phyloP scores from a whole-genome alignment of 2,329 filamentous ascomycete species.

The Penicillium glabrum region DNA sequence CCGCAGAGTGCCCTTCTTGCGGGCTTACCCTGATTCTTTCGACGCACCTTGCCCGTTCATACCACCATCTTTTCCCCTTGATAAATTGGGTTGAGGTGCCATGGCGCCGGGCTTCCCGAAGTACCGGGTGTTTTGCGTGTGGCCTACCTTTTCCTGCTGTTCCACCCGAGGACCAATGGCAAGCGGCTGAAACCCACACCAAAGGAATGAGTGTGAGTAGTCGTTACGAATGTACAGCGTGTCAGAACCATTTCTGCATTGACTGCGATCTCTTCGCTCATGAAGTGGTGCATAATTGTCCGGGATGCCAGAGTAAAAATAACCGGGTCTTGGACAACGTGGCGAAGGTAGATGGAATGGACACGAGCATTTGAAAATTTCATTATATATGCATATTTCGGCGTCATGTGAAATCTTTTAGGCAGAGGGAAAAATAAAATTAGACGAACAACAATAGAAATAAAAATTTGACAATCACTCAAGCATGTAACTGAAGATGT shows the following conservation, averaged over 20 bases:
- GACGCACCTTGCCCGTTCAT: conserved; percentile 88
- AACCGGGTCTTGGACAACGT: conserved; percentile 1
- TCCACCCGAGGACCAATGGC: conserved; percentile 40
- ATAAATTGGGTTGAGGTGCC: conserved; percentile 87
- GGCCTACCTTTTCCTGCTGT: conserved; percentile 66
- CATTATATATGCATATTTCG: conserved; percentile 7
- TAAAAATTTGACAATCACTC: too few species aligned
- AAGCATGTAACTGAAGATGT: too few species aligned
- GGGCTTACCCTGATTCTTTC: conserved; percentile 90
- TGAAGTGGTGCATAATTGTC: conserved; percentile 92
- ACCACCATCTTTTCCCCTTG: conserved; percentile 88
- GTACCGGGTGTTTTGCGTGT: conserved; percentile 75
- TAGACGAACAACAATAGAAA: background rate
- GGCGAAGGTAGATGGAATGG: conserved; percentile 34
- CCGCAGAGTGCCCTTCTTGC: conserved; percentile 87
- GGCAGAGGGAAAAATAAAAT: background rate
- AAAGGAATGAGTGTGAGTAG: conserved; percentile 81
- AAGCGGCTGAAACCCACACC: conserved; percentile 34
- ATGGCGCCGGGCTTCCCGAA: conserved; percentile 69
- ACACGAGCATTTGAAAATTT: conserved; percentile 26
- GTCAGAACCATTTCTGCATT: conserved; percentile 89
- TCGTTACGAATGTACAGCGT: conserved; percentile 86
- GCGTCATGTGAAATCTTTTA: conserved; percentile 4
- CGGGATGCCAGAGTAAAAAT: conserved; percentile 68
- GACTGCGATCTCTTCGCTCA: conserved; percentile 97